Conservation (phyloP, 306 rosid species). For the Prunus dulcis region DNA sequence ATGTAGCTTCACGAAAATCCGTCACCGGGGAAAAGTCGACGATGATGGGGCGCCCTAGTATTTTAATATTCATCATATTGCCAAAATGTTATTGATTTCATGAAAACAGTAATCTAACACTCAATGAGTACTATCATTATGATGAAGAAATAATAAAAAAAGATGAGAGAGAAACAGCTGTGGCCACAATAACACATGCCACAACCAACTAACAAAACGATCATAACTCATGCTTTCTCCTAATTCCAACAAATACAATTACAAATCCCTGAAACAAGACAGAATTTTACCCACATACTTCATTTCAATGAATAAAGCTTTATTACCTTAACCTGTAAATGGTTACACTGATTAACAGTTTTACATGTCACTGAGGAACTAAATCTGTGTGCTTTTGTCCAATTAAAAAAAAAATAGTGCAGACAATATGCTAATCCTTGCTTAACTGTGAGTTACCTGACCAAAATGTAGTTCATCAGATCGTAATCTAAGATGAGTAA, state of each 20-base stretch:
- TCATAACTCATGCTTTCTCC: background rate
- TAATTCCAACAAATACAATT: background rate
- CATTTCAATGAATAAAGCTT: background rate
- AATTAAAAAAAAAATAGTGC: background rate
- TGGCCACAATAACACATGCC: background rate
- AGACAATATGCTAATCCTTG: constrained; percentile 1
- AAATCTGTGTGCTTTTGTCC: background rate
- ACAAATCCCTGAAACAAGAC: background rate
- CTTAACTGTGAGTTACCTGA: constrained; percentile 27
- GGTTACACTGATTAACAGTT: background rate
- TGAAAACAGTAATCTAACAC: background rate
- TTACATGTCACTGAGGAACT: background rate
- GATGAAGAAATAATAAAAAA: background rate
- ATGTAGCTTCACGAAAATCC: constrained; percentile 98
- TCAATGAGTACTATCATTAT: background rate
- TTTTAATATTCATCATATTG: constrained; percentile 10
- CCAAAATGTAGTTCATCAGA: constrained; percentile 33
- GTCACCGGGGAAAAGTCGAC: constrained; percentile 98
- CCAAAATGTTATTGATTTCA: constrained; percentile 20
- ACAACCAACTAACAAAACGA: background rate
- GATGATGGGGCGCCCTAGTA: constrained; percentile 86
- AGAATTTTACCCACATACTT: background rate
- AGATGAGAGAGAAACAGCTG: background rate
- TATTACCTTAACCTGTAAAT: background rate
- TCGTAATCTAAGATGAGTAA: constrained; percentile 29